Conservation (phyloP, 495 filamentous ascomycete species). For the Talaromyces thailandensis region DNA sequence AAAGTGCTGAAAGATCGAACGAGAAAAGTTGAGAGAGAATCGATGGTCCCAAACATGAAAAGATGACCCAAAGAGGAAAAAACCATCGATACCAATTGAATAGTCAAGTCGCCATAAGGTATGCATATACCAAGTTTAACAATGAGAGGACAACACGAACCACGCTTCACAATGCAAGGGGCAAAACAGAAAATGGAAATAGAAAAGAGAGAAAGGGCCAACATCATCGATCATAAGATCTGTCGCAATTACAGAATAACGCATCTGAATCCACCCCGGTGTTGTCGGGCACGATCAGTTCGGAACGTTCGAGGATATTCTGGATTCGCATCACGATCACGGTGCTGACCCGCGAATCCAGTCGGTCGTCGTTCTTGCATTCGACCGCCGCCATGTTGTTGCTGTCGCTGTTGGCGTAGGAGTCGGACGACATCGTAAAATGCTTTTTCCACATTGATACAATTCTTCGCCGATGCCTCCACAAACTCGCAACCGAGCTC, state of each 20-base stretch:
- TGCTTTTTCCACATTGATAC: conserved; percentile 97
- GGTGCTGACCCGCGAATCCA: conserved; percentile 24
- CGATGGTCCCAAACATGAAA: neutral
- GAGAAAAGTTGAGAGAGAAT: neutral
- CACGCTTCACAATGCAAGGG: conserved; percentile 5
- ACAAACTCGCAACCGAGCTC: conserved; percentile 96
- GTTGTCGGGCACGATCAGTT: conserved; percentile 27
- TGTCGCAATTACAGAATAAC: conserved; percentile 30
- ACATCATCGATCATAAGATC: conserved; percentile 17
- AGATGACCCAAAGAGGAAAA: neutral
- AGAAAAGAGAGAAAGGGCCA: conserved; percentile 10
- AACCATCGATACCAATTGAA: neutral
- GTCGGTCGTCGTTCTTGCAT: conserved; percentile 32
- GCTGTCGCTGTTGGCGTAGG: conserved; percentile 71
- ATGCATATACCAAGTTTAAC: conserved; percentile 2
- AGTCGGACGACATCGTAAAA: conserved; percentile 97
- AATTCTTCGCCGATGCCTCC: conserved; percentile 98
- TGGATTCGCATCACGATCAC: conserved; percentile 30
- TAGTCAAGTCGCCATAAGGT: neutral
- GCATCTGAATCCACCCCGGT: conserved; percentile 31
- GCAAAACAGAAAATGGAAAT: neutral
- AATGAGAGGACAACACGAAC: conserved; percentile 3
- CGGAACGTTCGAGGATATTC: conserved; percentile 36
- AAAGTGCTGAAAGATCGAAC: neutral
- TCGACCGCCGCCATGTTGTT: conserved; percentile 26